phyloP scores from a whole-genome alignment of 805 yeast genomes.

The Sugiyamaella americana region DNA sequence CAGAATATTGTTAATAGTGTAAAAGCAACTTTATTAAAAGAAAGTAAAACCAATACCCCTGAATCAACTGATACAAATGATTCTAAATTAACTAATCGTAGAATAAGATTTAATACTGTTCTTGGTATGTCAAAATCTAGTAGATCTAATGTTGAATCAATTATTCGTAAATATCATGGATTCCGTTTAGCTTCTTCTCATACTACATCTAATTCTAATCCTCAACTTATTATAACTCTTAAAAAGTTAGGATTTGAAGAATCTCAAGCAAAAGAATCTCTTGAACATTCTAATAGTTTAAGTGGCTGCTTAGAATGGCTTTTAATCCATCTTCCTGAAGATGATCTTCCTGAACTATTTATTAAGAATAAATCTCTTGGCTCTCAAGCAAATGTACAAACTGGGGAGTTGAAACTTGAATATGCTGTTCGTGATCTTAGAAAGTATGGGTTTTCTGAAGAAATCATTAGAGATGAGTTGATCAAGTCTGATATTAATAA shows the following conservation, averaged over 20 bases:
- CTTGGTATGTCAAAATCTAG: constrained; percentile 61
- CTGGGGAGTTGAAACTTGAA: constrained; percentile 50
- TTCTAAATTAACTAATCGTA: constrained; percentile 4
- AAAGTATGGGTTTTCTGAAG: constrained; percentile 65
- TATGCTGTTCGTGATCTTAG: constrained; percentile 50
- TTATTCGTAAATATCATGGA: constrained; percentile 40
- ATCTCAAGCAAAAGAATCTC: constrained; percentile 66
- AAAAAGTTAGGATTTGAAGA: constrained; percentile 57
- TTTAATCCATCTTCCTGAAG: constrained; percentile 86
- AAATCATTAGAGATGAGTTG: constrained; percentile 50
- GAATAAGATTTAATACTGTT: constrained; percentile 33
- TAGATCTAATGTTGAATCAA: constrained; percentile 55
- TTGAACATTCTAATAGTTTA: constrained; percentile 45
- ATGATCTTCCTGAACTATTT: constrained; percentile 64
- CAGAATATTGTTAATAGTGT: constrained; percentile 21
- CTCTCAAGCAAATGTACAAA: constrained; percentile 32
- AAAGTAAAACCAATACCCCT: not conserved
- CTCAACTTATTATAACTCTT: constrained; percentile 29
- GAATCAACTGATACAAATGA: not conserved
- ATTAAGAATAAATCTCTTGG: constrained; percentile 29
- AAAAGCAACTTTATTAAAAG: constrained; percentile 9
- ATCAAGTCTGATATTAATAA: constrained; percentile 41
- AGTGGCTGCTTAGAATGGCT: constrained; percentile 66
- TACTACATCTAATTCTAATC: not conserved
- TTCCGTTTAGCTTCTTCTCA: constrained; percentile 35